Percentiles rank a stretch among this genome's conserved stretches.
These are phyloP conservation scores for Polytrichum formosum DNA, from an alignment of 225 moss, liverwort and hornwort genomes.

Conservation along the genomic window DNA sequence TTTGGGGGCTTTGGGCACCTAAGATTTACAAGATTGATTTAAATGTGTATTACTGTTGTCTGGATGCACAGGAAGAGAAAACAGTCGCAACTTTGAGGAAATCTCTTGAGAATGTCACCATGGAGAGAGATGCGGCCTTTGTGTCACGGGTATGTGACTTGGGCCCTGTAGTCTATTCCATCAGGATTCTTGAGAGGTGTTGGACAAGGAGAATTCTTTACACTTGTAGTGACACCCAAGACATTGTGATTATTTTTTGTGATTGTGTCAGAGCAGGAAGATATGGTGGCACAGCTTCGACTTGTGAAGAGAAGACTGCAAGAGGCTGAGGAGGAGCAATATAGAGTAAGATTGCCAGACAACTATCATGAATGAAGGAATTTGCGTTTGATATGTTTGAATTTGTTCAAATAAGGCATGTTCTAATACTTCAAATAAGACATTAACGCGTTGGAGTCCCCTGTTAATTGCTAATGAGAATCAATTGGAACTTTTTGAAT, in stretches of 20 bases:
- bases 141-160: conserved; percentile 69
- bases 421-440: no score
- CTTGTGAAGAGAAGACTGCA: conserved; percentile 81
- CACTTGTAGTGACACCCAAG: conserved; percentile 13
- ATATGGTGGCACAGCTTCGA: conserved; percentile 79
- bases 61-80: conserved; percentile 49
- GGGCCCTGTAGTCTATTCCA: neutral
- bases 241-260: conserved; percentile 14
- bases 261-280: conserved; percentile 66
- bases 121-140: conserved; percentile 96
- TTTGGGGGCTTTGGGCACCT: neutral
- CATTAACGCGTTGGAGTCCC: no score
- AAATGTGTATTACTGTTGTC: conserved; percentile 6
- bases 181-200: neutral
- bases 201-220: neutral
- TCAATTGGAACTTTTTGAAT: no score
- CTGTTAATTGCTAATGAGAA: no score
- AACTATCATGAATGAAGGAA: no score
- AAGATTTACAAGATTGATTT: neutral
- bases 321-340: conserved; percentile 98
- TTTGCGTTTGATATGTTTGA: no score
- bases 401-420: no score
- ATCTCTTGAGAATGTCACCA: conserved; percentile 70
- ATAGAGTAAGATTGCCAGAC: conserved; percentile 44
- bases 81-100: conserved; percentile 62